These are phyloP conservation scores for Candida sonorensis DNA, from an alignment of 805 yeast genomes.

Conservation along the genomic window DNA sequence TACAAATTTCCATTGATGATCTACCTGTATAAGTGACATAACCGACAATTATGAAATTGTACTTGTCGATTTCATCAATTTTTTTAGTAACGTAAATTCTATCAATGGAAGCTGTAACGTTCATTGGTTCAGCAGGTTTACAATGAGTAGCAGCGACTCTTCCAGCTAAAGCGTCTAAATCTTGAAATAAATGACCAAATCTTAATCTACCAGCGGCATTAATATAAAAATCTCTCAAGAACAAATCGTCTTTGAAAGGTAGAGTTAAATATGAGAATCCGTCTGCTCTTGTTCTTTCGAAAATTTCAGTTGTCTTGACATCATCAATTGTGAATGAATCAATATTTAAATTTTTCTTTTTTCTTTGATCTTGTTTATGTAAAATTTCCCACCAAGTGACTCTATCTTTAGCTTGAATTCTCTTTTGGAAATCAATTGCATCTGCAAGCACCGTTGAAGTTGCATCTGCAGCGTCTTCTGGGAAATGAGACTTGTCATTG, in stretches of 20 bases:
- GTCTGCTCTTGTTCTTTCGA: slow-evolving; percentile 70
- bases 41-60: slow-evolving; percentile 82
- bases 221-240: slow-evolving; percentile 81
- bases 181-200: slow-evolving; percentile 91
- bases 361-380: slow-evolving; percentile 61
- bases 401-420: slow-evolving; percentile 28
- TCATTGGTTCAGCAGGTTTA: slow-evolving; percentile 92
- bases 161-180: slow-evolving; percentile 89
- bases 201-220: slow-evolving; percentile 88
- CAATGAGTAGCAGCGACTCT: slow-evolving; percentile 89
- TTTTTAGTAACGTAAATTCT: slow-evolving; percentile 81
- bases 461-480: slow-evolving; percentile 67
- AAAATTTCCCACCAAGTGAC: slow-evolving; percentile 89
- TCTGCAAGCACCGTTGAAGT: slow-evolving; percentile 65
- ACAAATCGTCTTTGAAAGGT: slow-evolving; percentile 79
- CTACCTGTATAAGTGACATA: slow-evolving; percentile 91
- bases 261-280: slow-evolving; percentile 64
- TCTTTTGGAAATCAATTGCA: slow-evolving; percentile 41
- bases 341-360: slow-evolving; percentile 64
- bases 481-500: slow-evolving; percentile 27
- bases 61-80: slow-evolving; percentile 67
- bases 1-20: slow-evolving; percentile 92
- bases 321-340: slow-evolving; percentile 67
- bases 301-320: slow-evolving; percentile 63
- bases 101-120: slow-evolving; percentile 94